phyloP scores from a whole-genome alignment of 257 asterid genomes.

The Avicennia marina region DNA sequence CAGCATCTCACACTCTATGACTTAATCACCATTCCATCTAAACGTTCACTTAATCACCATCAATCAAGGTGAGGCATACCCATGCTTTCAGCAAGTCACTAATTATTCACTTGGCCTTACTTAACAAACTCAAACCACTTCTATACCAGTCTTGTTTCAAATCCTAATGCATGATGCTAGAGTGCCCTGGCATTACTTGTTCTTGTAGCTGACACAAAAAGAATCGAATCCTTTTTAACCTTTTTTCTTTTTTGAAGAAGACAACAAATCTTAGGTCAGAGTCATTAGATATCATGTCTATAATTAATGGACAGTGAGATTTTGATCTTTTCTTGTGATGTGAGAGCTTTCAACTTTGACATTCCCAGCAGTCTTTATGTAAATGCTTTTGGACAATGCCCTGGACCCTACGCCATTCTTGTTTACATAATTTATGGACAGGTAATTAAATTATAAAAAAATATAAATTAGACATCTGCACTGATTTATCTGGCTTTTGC shows the following conservation, averaged over 20 bases:
- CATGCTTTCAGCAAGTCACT: no score
- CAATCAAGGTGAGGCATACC: no score
- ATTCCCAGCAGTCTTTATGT: not conserved
- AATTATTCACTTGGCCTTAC: no score
- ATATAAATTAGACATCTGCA: not conserved
- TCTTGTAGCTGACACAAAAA: not conserved
- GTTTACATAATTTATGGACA: constrained; percentile 3
- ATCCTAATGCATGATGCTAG: no score
- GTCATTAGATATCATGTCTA: not conserved
- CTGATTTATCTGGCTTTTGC: not conserved
- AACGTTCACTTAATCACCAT: no score
- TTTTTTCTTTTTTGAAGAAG: not conserved
- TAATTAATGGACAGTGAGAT: not conserved
- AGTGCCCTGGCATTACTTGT: not conserved
- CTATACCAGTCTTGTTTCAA: no score
- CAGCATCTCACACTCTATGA: no score
- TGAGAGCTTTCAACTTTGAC: not conserved
- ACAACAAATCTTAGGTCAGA: not conserved
- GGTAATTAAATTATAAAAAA: no score
- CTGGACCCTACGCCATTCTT: not conserved
- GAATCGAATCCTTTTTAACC: not conserved
- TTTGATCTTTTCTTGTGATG: not conserved
- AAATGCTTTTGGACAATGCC: not conserved
- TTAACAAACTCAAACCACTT: no score
- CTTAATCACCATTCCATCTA: no score